Base-by-base conservation (phyloP, 805 yeast genomes). In the Wickerhamomyces chaumierensis region DNA sequence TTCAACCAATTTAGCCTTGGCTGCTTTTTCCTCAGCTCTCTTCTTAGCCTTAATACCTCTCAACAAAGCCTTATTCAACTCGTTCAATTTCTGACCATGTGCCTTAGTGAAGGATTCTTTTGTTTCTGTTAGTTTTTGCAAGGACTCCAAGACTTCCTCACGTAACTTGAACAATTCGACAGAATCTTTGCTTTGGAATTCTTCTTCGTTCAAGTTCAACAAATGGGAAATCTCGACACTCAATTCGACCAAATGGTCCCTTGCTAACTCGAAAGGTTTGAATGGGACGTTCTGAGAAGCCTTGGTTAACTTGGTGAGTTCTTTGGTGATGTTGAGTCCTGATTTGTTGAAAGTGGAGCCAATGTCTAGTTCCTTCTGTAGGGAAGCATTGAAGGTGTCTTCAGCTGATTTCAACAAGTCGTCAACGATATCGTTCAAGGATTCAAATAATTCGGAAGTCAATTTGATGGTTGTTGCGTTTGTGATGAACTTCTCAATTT, bases 251-350 rank as follows among this genome's bases (percentile, higher is more conserved):
- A 63, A 38, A 4, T 47, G 47, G 18, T 46, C 45, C 36, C 57
- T 51, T 2, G 44, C 42, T 2, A 36, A 35, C 27, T 61, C 57
- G 25, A 62, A 50, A 11, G 58, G 55, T 13, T 40, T 42, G 38
- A 55, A 57, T 7, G 48, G 47, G 3, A 52, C 33, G 15, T 49
- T 53, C 15, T 58, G 55, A 12, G 52, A 47, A 27, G 37, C 39
- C 19, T 54, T 34, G 38, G 64, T 66, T 35, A 75, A 52, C 43
- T 70, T 65, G 28, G 61, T 58, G 42, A 68, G 69, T 47, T 73
- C 78, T 39, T 66, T 64, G 27, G 69, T 73, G 42, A 69, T 74
- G 48, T 78, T 73, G 19, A 78, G 51, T 0, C 66, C 71, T 18
- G 62, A 55, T 3, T 60, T 62, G 3, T 66, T 65, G 48, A 63